These are phyloP conservation scores for Starmerella etchellsii DNA, from an alignment of 805 yeast species.

Conservation along the genomic window DNA sequence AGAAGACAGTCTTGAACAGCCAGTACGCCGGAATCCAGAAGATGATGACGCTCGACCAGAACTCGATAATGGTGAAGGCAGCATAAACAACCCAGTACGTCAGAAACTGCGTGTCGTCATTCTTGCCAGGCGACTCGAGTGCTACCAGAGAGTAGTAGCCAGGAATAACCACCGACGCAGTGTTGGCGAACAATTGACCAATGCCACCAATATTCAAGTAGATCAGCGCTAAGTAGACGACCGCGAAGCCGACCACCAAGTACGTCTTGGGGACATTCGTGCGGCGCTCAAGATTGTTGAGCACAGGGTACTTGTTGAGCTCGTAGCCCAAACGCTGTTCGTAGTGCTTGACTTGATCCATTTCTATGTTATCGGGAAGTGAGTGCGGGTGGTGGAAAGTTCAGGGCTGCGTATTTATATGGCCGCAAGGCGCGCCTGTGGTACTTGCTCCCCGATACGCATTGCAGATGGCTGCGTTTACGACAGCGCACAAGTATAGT, in stretches of 20 bases:
- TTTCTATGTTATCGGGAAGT: neutral
- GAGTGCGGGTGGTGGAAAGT: neutral
- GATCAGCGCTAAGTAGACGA: constrained; percentile 58
- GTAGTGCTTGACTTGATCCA: constrained; percentile 10
- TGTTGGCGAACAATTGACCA: constrained; percentile 85
- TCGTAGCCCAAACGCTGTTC: constrained; percentile 21
- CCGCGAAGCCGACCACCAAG: constrained; percentile 54
- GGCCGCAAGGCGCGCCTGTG: too few species aligned
- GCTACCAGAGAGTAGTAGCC: constrained; percentile 82
- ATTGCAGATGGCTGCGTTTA: too few species aligned
- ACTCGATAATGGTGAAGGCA: constrained; percentile 77
- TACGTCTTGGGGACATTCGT: constrained; percentile 64
- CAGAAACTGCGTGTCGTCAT: constrained; percentile 76
- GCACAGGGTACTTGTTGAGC: constrained; percentile 25
- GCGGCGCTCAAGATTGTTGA: constrained; percentile 26
- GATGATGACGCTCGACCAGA: constrained; percentile 85
- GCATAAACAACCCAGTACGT: constrained; percentile 99
- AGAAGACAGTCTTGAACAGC: constrained; percentile 77
- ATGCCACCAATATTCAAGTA: constrained; percentile 88
- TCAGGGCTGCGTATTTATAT: neutral
- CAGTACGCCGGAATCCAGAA: constrained; percentile 97
- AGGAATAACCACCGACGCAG: constrained; percentile 84
- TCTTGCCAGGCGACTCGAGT: constrained; percentile 50
- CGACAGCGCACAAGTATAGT: too few species aligned
- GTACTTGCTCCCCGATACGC: too few species aligned